A percentile compares a stretch with the other conserved stretches of the same genome.
These are phyloP conservation scores for Chaetothyriales sp. DNA, from an alignment of 2,329 filamentous ascomycete genomes.

Conservation along the genomic window DNA sequence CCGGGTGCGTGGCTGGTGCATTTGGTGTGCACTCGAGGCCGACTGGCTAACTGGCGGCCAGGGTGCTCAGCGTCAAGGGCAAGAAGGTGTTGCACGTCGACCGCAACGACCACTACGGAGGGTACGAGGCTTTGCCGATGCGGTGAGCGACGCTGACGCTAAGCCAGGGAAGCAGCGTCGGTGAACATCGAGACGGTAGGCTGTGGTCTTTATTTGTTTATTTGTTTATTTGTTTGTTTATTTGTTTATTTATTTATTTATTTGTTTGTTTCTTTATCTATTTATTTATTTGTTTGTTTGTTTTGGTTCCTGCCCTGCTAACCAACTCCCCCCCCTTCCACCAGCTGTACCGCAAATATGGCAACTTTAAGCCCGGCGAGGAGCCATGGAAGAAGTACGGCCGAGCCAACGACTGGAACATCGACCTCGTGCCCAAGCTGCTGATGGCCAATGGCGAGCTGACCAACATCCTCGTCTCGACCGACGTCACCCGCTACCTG, in stretches of 20 bases:
- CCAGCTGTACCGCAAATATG: slow-evolving; percentile 93
- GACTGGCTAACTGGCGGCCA: slow-evolving; percentile 24
- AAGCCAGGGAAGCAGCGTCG: slow-evolving; percentile 71
- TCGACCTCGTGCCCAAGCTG: slow-evolving; percentile 95
- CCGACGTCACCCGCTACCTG: slow-evolving; percentile 76
- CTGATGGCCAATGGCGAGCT: slow-evolving; percentile 97
- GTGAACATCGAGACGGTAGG: slow-evolving; percentile 87
- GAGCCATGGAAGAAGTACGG: slow-evolving; percentile 98
- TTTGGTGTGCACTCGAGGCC: neutral
- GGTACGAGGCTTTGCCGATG: slow-evolving; percentile 44
- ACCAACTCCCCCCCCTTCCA: slow-evolving; percentile 18
- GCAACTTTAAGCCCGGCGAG: slow-evolving; percentile 62
- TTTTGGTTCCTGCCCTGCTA: neutral
- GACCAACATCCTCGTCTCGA: slow-evolving; percentile 95
- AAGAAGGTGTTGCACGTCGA: slow-evolving; percentile 99
- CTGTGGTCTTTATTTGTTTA: slow-evolving; percentile 4
- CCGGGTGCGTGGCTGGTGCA: slow-evolving; percentile 51
- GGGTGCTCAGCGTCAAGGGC: slow-evolving; percentile 93
- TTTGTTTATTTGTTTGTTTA: too few species aligned
- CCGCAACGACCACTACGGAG: slow-evolving; percentile 96
- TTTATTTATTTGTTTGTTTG: neutral
- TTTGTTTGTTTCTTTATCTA: too few species aligned
- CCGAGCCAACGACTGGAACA: slow-evolving; percentile 96
- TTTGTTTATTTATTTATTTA: too few species aligned
- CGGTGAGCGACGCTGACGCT: slow-evolving; percentile 16